Conservation (phyloP, 2,329 filamentous ascomycete species). For the Sporothrix pallida region DNA sequence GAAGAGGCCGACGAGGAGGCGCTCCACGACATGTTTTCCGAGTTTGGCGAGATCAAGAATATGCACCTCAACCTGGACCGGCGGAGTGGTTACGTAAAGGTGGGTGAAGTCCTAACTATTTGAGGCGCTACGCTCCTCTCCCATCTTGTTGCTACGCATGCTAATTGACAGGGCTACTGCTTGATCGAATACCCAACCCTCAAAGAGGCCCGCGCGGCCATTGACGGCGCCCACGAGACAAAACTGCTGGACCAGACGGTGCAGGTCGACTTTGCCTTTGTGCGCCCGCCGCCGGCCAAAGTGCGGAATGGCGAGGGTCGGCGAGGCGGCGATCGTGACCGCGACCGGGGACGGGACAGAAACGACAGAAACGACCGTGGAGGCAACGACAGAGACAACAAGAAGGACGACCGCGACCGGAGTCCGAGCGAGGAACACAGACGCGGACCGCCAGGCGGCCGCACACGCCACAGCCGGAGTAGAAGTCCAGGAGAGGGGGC, state of each 20-base stretch:
- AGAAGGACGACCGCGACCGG: slow-evolving; percentile 20
- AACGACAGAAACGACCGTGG: slow-evolving; percentile 6
- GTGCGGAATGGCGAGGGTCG: slow-evolving; percentile 44
- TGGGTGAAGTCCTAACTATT: slow-evolving; percentile 43
- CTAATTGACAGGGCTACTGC: slow-evolving; percentile 70
- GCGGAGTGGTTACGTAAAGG: slow-evolving; percentile 86
- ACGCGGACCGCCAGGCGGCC: slow-evolving; percentile 44
- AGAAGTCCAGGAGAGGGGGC: slow-evolving; percentile 50
- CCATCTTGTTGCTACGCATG: background rate
- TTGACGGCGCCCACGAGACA: slow-evolving; percentile 76
- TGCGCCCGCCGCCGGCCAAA: slow-evolving; percentile 74
- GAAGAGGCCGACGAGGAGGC: slow-evolving; percentile 87
- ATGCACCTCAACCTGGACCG: slow-evolving; percentile 82
- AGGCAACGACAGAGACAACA: background rate
- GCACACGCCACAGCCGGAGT: slow-evolving; percentile 51
- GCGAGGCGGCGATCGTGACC: slow-evolving; percentile 14
- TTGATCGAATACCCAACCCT: slow-evolving; percentile 84
- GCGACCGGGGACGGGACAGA: slow-evolving; percentile 21
- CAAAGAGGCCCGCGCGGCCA: slow-evolving; percentile 79
- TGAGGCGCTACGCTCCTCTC: too few relatives aligned
- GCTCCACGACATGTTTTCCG: slow-evolving; percentile 79
- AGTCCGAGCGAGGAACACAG: slow-evolving; percentile 31
- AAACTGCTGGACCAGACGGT: slow-evolving; percentile 84
- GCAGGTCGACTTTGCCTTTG: slow-evolving; percentile 83
- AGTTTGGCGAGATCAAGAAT: slow-evolving; percentile 87